These are phyloP conservation scores for Leishmania major DNA, from an alignment of 208 protist genomes.

Conservation along the genomic window DNA sequence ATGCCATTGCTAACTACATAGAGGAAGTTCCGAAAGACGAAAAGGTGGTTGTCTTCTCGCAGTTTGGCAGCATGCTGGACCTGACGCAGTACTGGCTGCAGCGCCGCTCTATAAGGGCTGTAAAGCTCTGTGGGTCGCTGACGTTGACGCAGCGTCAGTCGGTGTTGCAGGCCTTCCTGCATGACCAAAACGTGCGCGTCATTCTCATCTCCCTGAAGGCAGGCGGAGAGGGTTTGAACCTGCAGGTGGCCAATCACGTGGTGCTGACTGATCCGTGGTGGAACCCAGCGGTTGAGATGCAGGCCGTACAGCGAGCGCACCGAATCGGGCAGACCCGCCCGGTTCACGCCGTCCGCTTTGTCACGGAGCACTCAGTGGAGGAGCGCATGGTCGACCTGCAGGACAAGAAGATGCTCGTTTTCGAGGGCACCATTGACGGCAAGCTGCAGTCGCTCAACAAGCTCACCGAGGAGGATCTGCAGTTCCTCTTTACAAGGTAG, in stretches of 20 bases:
- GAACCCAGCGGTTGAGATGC: slow-evolving; percentile 98
- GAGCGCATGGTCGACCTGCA: slow-evolving; percentile 94
- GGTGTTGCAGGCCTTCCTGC: slow-evolving; percentile 83
- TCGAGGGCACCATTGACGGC: slow-evolving; percentile 94
- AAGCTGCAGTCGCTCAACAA: slow-evolving; percentile 80
- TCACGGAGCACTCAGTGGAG: slow-evolving; percentile 92
- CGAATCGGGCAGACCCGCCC: slow-evolving; percentile 98
- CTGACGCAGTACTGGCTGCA: slow-evolving; percentile 91
- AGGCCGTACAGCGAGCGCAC: slow-evolving; percentile 98
- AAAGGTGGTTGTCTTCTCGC: slow-evolving; percentile 95
- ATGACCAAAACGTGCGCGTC: slow-evolving; percentile 86
- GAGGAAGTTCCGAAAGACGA: slow-evolving; percentile 67
- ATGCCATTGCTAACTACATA: slow-evolving; percentile 90
- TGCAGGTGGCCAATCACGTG: slow-evolving; percentile 98
- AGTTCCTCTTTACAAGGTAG: slow-evolving; percentile 90
- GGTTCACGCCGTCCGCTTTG: slow-evolving; percentile 96
- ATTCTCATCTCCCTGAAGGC: slow-evolving; percentile 99
- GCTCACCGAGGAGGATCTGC: slow-evolving; percentile 85
- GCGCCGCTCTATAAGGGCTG: slow-evolving; percentile 69
- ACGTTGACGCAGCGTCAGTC: slow-evolving; percentile 80
- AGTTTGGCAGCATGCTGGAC: slow-evolving; percentile 97
- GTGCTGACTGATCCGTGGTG: slow-evolving; percentile 99
- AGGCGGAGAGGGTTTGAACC: slow-evolving; percentile 98
- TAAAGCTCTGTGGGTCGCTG: slow-evolving; percentile 92
- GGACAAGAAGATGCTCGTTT: slow-evolving; percentile 94